Percentiles rank a stretch among this genome's conserved stretches.
phyloP scores from a whole-genome alignment of 192 early-diverging fungal genomes.

The Coemansia sp. region DNA sequence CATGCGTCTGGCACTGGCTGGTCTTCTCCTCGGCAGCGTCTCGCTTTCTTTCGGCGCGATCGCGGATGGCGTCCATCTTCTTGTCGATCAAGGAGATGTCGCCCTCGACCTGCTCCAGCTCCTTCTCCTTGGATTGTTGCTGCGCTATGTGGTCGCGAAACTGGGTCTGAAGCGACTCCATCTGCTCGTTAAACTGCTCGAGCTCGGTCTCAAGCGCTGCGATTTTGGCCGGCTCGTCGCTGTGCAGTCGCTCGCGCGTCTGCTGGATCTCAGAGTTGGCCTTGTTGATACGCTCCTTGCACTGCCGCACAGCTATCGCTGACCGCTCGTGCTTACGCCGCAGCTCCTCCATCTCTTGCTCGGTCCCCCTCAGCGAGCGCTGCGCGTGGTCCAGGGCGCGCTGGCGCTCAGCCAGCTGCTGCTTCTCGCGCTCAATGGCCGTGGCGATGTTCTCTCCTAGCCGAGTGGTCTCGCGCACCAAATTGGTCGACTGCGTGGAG shows the following conservation, averaged over 20 bases:
- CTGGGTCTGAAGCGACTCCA: conserved; percentile 64
- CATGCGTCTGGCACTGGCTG: conserved; percentile 27
- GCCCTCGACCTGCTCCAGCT: conserved; percentile 27
- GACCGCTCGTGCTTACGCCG: conserved; percentile 29
- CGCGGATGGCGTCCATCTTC: conserved; percentile 28
- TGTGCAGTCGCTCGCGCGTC: conserved; percentile 58
- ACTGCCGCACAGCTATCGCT: conserved; percentile 38
- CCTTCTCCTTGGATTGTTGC: conserved; percentile 47
- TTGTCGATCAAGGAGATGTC: conserved; percentile 39
- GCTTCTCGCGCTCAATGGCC: conserved; percentile 40
- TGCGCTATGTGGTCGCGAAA: conserved; percentile 60
- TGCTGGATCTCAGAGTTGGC: conserved; percentile 46
- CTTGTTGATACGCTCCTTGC: conserved; percentile 36
- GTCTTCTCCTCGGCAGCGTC: conserved; percentile 39
- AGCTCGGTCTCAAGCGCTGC: conserved; percentile 61
- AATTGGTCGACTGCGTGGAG: conserved; percentile 42
- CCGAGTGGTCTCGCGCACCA: conserved; percentile 49
- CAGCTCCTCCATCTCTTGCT: conserved; percentile 46
- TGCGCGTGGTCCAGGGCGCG: conserved; percentile 16
- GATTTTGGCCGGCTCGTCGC: conserved; percentile 68
- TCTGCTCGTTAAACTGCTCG: conserved; percentile 52
- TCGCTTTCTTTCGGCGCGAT: conserved; percentile 26
- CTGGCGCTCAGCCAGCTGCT: conserved; percentile 12
- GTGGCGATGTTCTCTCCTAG: conserved; percentile 59
- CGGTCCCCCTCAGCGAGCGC: conserved; percentile 17